phyloP scores from a whole-genome alignment of 495 filamentous ascomycete species.

The Penicillium subrubescens region DNA sequence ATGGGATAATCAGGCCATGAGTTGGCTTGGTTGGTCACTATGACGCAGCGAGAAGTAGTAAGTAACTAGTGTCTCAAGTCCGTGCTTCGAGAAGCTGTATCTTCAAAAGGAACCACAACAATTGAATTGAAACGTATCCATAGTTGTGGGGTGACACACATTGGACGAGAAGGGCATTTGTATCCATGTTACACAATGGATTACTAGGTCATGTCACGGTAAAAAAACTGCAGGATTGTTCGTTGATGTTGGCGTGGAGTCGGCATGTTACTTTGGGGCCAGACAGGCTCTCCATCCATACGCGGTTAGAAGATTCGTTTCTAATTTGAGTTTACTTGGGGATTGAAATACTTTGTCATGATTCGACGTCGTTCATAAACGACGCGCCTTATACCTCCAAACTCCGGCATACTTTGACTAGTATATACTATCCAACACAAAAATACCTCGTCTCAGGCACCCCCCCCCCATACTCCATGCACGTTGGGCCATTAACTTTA shows the following conservation, averaged over 20 bases:
- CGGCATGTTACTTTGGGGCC: conserved; percentile 2
- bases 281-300: background rate
- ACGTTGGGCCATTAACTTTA: background rate
- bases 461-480: background rate
- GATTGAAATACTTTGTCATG: background rate
- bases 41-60: background rate
- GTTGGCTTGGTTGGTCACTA: background rate
- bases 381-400: background rate
- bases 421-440: conserved; percentile 6
- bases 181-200: background rate
- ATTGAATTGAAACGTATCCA: background rate
- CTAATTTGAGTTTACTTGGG: conserved; percentile 14
- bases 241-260: conserved; percentile 6
- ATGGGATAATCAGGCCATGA: conserved; percentile 10
- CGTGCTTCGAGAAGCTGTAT: background rate
- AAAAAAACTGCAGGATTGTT: background rate
- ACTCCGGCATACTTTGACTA: conserved; percentile 6
- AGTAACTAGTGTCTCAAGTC: background rate
- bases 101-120: background rate
- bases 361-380: background rate
- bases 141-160: background rate
- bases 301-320: background rate
- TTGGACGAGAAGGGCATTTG: background rate
- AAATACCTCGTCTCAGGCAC: background rate
- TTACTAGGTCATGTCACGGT: conserved; percentile 6